These are phyloP conservation scores for Beta vulgaris DNA, from an alignment of 148 eudicot genomes.

Conservation along the genomic window DNA sequence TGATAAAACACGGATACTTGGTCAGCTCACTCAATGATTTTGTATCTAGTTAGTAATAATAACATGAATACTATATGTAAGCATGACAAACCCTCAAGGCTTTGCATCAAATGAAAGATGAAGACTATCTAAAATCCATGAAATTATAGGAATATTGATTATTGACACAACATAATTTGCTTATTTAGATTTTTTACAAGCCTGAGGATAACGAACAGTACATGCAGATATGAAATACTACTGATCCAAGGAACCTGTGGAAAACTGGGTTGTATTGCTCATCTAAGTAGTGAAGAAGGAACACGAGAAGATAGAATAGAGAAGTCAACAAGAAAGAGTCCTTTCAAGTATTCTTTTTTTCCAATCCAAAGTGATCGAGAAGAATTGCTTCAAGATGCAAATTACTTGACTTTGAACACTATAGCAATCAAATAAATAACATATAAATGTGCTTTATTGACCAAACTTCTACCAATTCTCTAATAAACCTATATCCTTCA, in stretches of 20 bases:
- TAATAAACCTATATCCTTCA: neutral
- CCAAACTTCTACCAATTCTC: neutral
- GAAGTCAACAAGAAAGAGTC: neutral
- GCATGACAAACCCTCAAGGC: neutral
- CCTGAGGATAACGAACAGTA: neutral
- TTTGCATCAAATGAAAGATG: neutral
- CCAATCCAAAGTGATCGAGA: neutral
- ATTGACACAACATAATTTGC: neutral
- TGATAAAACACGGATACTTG: slow-evolving; percentile 37
- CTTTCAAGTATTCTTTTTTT: neutral
- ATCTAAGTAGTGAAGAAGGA: neutral
- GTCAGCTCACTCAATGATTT: slow-evolving; percentile 31
- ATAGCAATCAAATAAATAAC: neutral
- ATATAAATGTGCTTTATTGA: neutral
- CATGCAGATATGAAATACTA: neutral
- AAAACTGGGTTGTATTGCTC: neutral
- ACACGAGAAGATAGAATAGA: neutral
- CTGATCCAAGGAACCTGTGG: neutral
- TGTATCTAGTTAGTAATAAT: slow-evolving; percentile 5
- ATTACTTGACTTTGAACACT: neutral
- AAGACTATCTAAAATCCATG: neutral
- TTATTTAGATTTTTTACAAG: neutral
- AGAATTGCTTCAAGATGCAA: neutral
- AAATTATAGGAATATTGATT: slow-evolving; percentile 4
- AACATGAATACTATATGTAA: neutral